Conservation (phyloP, 192 early-diverging fungal species). For the Rhizophagus clarus region DNA sequence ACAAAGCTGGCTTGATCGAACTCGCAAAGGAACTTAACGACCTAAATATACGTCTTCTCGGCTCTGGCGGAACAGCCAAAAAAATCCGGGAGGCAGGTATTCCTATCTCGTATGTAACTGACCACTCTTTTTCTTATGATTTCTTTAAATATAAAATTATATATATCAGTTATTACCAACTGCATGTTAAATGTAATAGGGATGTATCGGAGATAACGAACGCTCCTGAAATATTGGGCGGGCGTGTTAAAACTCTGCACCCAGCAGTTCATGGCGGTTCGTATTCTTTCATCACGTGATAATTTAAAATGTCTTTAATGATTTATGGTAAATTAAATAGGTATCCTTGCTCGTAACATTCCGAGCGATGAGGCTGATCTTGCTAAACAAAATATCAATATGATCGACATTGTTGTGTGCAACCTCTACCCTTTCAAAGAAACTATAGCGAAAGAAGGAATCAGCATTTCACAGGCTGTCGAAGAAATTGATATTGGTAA, state of each 20-base stretch:
- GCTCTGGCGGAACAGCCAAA: conserved; percentile 95
- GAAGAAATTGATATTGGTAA: conserved; percentile 98
- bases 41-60: conserved; percentile 82
- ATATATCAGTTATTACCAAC: not conserved
- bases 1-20: conserved; percentile 93
- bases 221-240: conserved; percentile 98
- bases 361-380: conserved; percentile 86
- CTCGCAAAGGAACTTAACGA: conserved; percentile 81
- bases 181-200: conserved; percentile 39
- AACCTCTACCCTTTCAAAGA: conserved; percentile 99
- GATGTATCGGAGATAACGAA: conserved; percentile 98
- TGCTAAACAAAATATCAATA: conserved; percentile 80
- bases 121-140: not conserved
- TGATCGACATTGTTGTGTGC: conserved; percentile 95
- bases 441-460: conserved; percentile 84
- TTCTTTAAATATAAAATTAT: not conserved
- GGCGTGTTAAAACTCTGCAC: conserved; percentile 98
- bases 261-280: conserved; percentile 95
- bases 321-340: conserved; percentile 25
- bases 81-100: conserved; percentile 87
- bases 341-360: conserved; percentile 89
- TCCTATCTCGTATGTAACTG: conserved; percentile 69
- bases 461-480: conserved; percentile 92
- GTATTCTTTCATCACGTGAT: conserved; percentile 12
- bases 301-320: not conserved